Evolutionary conservation across 306 rosid genomes (phyloP), one percentile per base, ranked within the genome.

Genomic region (Ceratonia siliqua): DNA sequence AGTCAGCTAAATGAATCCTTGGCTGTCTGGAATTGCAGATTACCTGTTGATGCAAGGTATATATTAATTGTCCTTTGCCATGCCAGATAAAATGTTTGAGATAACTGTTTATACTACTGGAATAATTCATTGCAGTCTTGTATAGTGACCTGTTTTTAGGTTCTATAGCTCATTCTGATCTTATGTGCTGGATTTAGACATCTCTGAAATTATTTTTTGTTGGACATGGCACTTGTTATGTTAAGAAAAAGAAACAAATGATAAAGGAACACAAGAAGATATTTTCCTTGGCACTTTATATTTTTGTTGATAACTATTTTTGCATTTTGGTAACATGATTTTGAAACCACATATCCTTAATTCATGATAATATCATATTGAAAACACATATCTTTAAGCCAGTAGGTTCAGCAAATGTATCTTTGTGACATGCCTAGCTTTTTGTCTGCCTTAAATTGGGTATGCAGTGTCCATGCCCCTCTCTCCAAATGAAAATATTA

Each of bases 21-120:
- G 89, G 89, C 87, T 48, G 91, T 91, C 79, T 94, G 94, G 96
- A 90, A 93, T 76, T 69, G 62, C 82, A 87, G 87, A 79, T 76
- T 94, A 70, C 93, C 94, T 17, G 83, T 83, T 65, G 97, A 88
- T 42, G 87, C 91, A 75, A 91, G 97, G 98, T 94, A 90, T 61
- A 56, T 61, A 66, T 68, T 6, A 12, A 39, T 46, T 56, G 8
- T 50, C 76, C 52, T 83, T 68, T 57, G 20, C 39, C 2, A 5
- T 54, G 24, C 50, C 43, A n/a, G 30, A 56, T 74, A 78, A 56
- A 70, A 22, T 71, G 8, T 49, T 55, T 70, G 15, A 74, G 28
- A 15, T 68, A 62, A 71, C 64, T 79, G 28, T 73, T 49, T 58
- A 13, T 30, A 1, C 30, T 49, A 45, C 61, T 27, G n/a, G 33